These are phyloP conservation scores for Ascochyta rabiei DNA, from an alignment of 2,329 filamentous ascomycete species.

Conservation along the genomic window DNA sequence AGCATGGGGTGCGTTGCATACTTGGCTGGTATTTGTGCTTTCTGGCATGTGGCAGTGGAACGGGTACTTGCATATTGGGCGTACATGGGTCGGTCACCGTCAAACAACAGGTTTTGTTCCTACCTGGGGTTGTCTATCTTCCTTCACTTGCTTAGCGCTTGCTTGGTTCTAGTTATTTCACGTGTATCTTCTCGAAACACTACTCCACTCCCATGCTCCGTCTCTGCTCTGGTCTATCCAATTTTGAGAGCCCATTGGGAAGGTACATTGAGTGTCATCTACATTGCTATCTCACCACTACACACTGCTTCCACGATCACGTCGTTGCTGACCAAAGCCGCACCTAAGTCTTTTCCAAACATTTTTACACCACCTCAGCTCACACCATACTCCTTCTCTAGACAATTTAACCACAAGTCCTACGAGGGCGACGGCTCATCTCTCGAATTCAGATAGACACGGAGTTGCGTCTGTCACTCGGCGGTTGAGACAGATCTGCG, in stretches of 20 bases:
- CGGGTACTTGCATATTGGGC: constrained; percentile 4
- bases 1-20: not conserved
- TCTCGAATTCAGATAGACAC: not conserved
- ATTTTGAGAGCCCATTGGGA: not conserved
- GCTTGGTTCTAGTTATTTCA: not conserved
- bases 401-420: not conserved
- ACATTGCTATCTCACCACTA: not conserved
- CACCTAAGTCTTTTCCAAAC: not conserved
- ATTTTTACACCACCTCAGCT: not conserved
- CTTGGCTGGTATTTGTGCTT: not conserved
- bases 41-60: not conserved
- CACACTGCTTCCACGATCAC: not conserved
- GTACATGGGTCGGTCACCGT: not conserved
- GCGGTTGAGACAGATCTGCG: not conserved
- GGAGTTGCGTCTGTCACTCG: not conserved
- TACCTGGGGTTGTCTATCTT: not conserved
- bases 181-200: not conserved
- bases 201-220: not conserved
- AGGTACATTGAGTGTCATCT: not conserved
- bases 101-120: constrained; percentile 6
- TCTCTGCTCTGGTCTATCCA: not conserved
- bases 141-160: constrained; percentile 2
- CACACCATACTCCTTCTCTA: not conserved
- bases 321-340: not conserved
- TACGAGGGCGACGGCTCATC: not conserved